Evolutionary conservation across 1,284 basidiomycete species (phyloP), one percentile per base, ranked within the genome.

Genomic region (Tilletia setariae): DNA sequence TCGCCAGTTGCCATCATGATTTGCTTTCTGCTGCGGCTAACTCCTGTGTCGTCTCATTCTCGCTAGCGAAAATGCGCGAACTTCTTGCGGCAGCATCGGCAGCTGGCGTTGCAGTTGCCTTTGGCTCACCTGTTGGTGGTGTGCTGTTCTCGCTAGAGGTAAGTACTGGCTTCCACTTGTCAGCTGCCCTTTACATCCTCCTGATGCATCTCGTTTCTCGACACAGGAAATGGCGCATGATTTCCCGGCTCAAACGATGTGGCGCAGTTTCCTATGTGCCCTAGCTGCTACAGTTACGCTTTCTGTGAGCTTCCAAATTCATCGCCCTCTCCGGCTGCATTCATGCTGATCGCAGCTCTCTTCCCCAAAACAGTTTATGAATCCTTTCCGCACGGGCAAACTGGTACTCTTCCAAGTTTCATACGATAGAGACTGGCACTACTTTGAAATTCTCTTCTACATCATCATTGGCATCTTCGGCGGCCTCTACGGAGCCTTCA

Each of bases 401-500:
- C 84, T 84, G 21, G 82, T 84, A 21, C 76, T 84, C 19, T 82
- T 94, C 83, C 91, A 93, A 80, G 92, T 95, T 28, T 92, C 90
- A 0, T 95, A 95, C 79, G 90, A 91, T 81, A 91, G 89, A 89
- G 92, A 93, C 78, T 94, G 92, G 91, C 91, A 93, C 81, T 89
- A 89, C 21, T 90, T 89, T 76, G 93, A 94, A 81, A 85, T 94
- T 9, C 16, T 51, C 15, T 65, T 65, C 47, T 97, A 94, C 84
- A 86, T 98, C 66, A 87, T 98, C 70, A 88, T 98, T 56, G 96
- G 96, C 2, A 87, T 98, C 72, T 98, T 98, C 82, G 96, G 96
- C 44, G 65, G 94, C 11, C 82, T 97, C 19, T 98, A 95, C 79
- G 95, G 95, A 7, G 95, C 93, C 16, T 90, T 90, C 76, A 97